These are phyloP conservation scores for Trypanosoma avium DNA, from an alignment of 208 protist genomes.

Conservation along the genomic window DNA sequence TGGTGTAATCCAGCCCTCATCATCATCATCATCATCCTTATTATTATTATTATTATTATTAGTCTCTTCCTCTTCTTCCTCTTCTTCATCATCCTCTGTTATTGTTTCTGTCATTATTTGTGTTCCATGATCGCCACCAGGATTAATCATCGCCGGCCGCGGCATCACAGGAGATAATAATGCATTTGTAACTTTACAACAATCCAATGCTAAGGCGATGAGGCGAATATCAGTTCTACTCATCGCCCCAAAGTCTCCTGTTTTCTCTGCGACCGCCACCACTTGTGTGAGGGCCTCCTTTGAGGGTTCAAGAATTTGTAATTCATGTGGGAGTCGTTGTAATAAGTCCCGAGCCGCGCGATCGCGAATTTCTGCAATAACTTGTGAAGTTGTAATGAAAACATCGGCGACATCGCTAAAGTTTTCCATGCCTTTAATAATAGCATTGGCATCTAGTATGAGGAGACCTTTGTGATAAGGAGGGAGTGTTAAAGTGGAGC, in stretches of 20 bases:
- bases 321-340: slow-evolving; percentile 53
- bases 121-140: slow-evolving; percentile 11
- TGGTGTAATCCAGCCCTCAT: slow-evolving; percentile 92
- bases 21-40: slow-evolving; percentile 45
- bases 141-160: slow-evolving; percentile 54
- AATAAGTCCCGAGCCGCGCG: slow-evolving; percentile 64
- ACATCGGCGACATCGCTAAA: slow-evolving; percentile 63
- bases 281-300: slow-evolving; percentile 56
- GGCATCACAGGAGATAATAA: slow-evolving; percentile 59
- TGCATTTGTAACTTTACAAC: slow-evolving; percentile 46
- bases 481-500: slow-evolving; percentile 45
- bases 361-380: slow-evolving; percentile 84
- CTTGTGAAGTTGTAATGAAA: slow-evolving; percentile 84
- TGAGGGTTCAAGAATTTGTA: slow-evolving; percentile 76
- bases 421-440: slow-evolving; percentile 87
- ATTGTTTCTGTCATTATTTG: slow-evolving; percentile 32
- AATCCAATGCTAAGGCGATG: slow-evolving; percentile 83
- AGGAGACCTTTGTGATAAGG: slow-evolving; percentile 68
- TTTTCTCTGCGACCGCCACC: slow-evolving; percentile 73
- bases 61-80: slow-evolving; percentile 14
- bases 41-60: slow-evolving; percentile 3
- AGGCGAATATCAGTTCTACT: slow-evolving; percentile 90
- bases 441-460: slow-evolving; percentile 85
- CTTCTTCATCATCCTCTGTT: slow-evolving; percentile 19
- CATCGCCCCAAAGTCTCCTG: slow-evolving; percentile 89